These are phyloP conservation scores for Dipodascopsis uninucleata DNA, from an alignment of 805 yeast genomes.

Conservation along the genomic window DNA sequence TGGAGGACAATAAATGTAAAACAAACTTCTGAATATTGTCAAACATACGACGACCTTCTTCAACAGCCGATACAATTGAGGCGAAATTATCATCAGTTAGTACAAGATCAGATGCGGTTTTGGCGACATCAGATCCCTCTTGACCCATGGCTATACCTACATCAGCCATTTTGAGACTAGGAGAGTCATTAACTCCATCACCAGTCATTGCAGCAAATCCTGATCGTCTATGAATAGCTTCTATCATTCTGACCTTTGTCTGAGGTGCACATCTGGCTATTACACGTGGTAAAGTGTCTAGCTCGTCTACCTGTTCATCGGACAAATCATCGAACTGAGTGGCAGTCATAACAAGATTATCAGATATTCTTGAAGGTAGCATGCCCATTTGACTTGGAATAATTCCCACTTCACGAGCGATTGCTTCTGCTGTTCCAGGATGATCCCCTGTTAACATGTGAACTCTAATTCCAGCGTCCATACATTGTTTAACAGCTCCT, in stretches of 20 bases:
- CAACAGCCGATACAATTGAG: slow-evolving; percentile 70
- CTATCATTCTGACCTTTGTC: slow-evolving; percentile 77
- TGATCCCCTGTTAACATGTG: slow-evolving; percentile 83
- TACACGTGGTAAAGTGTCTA: slow-evolving; percentile 68
- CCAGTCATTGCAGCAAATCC: slow-evolving; percentile 78
- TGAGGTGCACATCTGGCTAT: slow-evolving; percentile 82
- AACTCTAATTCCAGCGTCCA: slow-evolving; percentile 70
- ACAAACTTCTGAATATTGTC: slow-evolving; percentile 76
- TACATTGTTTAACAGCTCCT: slow-evolving; percentile 61
- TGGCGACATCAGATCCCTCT: slow-evolving; percentile 81
- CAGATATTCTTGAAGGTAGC: slow-evolving; percentile 34
- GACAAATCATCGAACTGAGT: slow-evolving; percentile 60
- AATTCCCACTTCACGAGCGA: slow-evolving; percentile 78
- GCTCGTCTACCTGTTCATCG: slow-evolving; percentile 58
- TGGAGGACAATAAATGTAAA: slow-evolving; percentile 66
- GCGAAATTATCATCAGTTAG: slow-evolving; percentile 76
- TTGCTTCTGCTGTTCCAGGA: slow-evolving; percentile 72
- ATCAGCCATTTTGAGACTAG: slow-evolving; percentile 70
- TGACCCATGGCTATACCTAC: slow-evolving; percentile 84
- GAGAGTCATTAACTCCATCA: slow-evolving; percentile 81
- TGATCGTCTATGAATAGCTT: slow-evolving; percentile 62
- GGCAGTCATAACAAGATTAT: slow-evolving; percentile 60
- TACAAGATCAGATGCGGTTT: slow-evolving; percentile 75
- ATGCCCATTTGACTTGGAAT: slow-evolving; percentile 54
- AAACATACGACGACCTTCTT: slow-evolving; percentile 78